phyloP scores from a whole-genome alignment of 2,329 filamentous ascomycete species.

The Xylariaceae sp. region DNA sequence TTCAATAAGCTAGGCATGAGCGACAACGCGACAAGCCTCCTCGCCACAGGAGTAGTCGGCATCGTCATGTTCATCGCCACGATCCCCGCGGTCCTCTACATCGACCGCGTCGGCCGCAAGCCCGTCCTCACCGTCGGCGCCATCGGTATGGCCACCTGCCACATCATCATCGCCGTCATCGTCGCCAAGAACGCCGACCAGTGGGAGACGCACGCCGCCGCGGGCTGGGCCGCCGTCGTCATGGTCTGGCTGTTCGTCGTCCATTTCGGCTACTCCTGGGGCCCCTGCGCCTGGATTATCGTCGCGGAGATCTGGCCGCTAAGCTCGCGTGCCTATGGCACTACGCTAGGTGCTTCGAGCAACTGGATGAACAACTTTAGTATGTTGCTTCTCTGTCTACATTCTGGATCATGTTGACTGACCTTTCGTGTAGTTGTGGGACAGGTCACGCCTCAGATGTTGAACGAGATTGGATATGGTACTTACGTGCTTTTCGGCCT shows the following conservation, averaged over 20 bases:
- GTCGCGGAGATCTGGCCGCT: slow-evolving; percentile 72
- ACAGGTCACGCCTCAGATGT: slow-evolving; percentile 66
- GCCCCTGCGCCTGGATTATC: slow-evolving; percentile 70
- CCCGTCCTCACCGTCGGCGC: slow-evolving; percentile 60
- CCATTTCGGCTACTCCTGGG: slow-evolving; percentile 74
- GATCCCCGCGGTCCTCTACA: slow-evolving; percentile 61
- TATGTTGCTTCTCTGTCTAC: slow-evolving; percentile 9
- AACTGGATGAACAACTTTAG: slow-evolving; percentile 58
- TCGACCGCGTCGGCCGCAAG: slow-evolving; percentile 61
- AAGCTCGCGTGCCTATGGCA: slow-evolving; percentile 65
- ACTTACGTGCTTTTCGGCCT: slow-evolving; percentile 69
- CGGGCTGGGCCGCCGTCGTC: slow-evolving; percentile 64
- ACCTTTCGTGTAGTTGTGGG: slow-evolving; percentile 52
- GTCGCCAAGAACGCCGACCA: slow-evolving; percentile 57
- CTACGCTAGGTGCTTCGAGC: slow-evolving; percentile 61
- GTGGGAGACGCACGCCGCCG: slow-evolving; percentile 53
- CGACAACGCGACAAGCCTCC: slow-evolving; percentile 46
- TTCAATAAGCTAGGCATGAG: slow-evolving; percentile 62
- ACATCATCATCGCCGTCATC: slow-evolving; percentile 68
- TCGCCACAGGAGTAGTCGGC: slow-evolving; percentile 68
- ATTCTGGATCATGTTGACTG: neutral
- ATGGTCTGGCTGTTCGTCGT: slow-evolving; percentile 75
- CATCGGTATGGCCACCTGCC: slow-evolving; percentile 65
- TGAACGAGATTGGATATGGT: slow-evolving; percentile 60
- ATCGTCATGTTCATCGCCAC: slow-evolving; percentile 67